These are phyloP conservation scores for Triangularia verruculosa DNA, from an alignment of 2,329 filamentous ascomycete genomes.

Conservation along the genomic window DNA sequence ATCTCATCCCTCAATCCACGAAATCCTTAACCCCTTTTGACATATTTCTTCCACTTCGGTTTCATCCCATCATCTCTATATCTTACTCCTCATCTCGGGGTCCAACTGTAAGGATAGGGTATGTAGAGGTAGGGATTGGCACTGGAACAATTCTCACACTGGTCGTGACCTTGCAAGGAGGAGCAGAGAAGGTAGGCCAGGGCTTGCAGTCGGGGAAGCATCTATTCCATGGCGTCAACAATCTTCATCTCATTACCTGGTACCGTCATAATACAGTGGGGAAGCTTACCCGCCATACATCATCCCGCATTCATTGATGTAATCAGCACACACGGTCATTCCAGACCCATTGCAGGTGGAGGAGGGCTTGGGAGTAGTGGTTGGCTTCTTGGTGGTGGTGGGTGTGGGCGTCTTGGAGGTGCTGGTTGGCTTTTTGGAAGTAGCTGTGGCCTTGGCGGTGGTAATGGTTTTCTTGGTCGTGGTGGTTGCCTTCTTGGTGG, in stretches of 20 bases:
- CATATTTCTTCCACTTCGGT: background rate
- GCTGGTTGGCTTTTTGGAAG: background rate
- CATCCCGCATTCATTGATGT: constrained; percentile 24
- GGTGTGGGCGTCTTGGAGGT: background rate
- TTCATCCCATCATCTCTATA: background rate
- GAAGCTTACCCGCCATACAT: constrained; percentile 24
- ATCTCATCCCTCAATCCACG: too few relatives aligned
- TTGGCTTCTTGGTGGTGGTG: background rate
- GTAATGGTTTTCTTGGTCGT: constrained; percentile 6
- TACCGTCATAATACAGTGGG: background rate
- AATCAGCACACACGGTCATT: constrained; percentile 19
- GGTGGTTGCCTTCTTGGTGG: background rate
- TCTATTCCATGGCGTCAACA: constrained; percentile 1
- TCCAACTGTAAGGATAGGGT: background rate
- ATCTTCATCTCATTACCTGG: background rate
- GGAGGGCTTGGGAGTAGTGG: constrained; percentile 5
- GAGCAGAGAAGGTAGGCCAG: constrained; percentile 22
- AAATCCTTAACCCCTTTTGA: background rate
- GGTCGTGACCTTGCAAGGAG: constrained; percentile 16
- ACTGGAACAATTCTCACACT: background rate
- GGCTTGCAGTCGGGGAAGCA: constrained; percentile 25
- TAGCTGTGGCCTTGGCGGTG: background rate
- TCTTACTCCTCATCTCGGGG: background rate
- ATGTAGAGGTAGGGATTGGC: background rate
- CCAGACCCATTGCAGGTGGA: constrained; percentile 11